Percentiles rank a stretch among this genome's conserved stretches.
These are phyloP conservation scores for Fusarium haematococcum DNA, from an alignment of 2,329 filamentous ascomycete genomes.

Conservation along the genomic window DNA sequence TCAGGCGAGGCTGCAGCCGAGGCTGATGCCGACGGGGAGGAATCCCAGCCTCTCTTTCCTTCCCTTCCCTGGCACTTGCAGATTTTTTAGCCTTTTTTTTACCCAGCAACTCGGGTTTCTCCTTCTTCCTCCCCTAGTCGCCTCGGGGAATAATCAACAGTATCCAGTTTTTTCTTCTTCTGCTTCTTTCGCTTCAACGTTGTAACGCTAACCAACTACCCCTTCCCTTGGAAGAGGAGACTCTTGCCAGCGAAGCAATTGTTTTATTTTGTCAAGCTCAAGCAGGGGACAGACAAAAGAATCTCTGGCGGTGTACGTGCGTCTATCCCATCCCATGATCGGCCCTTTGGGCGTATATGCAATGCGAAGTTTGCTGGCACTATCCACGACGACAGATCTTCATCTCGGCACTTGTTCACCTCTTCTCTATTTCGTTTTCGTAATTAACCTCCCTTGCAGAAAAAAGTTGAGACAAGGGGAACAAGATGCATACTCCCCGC, in stretches of 20 bases:
- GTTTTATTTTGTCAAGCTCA: background rate
- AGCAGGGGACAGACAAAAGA: background rate
- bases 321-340: background rate
- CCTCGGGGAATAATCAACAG: background rate
- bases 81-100: background rate
- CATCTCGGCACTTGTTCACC: constrained; percentile 18
- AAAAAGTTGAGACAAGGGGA: background rate
- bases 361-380: background rate
- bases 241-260: background rate
- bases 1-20: background rate
- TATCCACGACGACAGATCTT: constrained; percentile 1
- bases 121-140: background rate
- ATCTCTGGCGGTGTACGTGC: background rate
- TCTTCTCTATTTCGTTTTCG: constrained; percentile 7
- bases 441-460: background rate
- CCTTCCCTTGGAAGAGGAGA: background rate
- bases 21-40: constrained; percentile 12
- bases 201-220: background rate
- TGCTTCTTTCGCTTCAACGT: background rate
- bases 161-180: background rate
- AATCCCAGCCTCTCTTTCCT: background rate
- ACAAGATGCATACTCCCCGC: background rate
- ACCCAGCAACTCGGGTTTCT: constrained; percentile 29
- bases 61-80: background rate
- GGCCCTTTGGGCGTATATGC: background rate